Conservation (phyloP, 1,284 basidiomycete species). For the Ustilago hordei region DNA sequence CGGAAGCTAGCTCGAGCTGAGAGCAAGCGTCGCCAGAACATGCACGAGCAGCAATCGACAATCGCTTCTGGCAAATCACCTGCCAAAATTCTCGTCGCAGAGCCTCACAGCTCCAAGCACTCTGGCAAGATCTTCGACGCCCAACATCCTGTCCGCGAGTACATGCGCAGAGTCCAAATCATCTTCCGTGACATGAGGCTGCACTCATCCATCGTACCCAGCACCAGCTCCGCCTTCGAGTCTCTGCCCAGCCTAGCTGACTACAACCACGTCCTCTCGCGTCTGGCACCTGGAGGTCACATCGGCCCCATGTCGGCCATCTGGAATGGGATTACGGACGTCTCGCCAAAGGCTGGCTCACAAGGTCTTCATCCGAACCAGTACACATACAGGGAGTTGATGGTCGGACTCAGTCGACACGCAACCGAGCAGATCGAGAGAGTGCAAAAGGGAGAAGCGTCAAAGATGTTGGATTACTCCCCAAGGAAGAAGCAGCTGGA, state of each 20-base stretch:
- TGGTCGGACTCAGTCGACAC: conserved; percentile 59
- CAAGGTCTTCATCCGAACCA: conserved; percentile 37
- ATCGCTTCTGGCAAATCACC: conserved; percentile 18
- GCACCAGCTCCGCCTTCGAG: conserved; percentile 27
- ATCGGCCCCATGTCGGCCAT: conserved; percentile 55
- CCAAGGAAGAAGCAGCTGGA: conserved; percentile 39
- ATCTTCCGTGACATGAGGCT: conserved; percentile 55
- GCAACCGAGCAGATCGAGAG: conserved; percentile 52
- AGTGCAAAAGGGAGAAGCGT: conserved; percentile 44
- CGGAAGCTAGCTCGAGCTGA: conserved; percentile 28
- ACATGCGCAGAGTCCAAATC: conserved; percentile 53
- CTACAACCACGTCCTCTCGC: conserved; percentile 59
- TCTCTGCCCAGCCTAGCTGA: conserved; percentile 41
- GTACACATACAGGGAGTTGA: conserved; percentile 56
- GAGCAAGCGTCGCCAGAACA: conserved; percentile 33
- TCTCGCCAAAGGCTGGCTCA: conserved; percentile 8
- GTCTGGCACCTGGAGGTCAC: conserved; percentile 54
- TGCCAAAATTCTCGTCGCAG: conserved; percentile 25
- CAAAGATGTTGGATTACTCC: conserved; percentile 31
- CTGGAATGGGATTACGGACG: conserved; percentile 54
- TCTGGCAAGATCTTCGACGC: conserved; percentile 37
- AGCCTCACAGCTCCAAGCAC: conserved; percentile 26
- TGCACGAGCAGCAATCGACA: conserved; percentile 26
- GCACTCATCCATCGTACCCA: conserved; percentile 26
- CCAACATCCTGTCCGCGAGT: conserved; percentile 35